A percentile compares a stretch with the other conserved stretches of the same genome.
These are phyloP conservation scores for Sugiyamaella smithiae DNA, from an alignment of 805 yeast genomes.

Conservation along the genomic window DNA sequence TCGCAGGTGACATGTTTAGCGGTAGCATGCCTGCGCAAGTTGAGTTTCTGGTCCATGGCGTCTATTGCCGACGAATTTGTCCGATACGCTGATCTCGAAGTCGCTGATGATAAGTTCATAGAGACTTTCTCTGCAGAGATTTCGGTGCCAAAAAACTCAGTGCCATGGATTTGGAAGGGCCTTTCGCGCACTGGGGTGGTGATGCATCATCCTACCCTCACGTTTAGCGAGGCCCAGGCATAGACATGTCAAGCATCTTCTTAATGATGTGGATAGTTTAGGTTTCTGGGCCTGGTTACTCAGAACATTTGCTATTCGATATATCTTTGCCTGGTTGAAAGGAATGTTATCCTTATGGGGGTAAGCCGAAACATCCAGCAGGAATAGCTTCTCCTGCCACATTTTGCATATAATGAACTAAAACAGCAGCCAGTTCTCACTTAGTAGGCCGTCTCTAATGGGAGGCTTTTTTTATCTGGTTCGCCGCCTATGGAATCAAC, in stretches of 20 bases:
- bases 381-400: background rate
- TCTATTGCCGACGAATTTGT: conserved; percentile 85
- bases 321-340: no score
- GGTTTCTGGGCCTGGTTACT: no score
- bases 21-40: conserved; percentile 79
- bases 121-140: conserved; percentile 72
- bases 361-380: background rate
- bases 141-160: conserved; percentile 50
- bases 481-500: no score
- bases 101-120: conserved; percentile 79
- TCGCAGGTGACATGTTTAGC: conserved; percentile 81
- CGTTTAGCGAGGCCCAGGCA: conserved; percentile 19
- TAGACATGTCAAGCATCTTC: no score
- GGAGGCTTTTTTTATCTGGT: no score
- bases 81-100: conserved; percentile 70
- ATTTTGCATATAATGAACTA: no score
- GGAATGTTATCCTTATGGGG: no score
- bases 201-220: conserved; percentile 50
- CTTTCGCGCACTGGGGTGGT: conserved; percentile 53
- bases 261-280: no score
- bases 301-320: no score
- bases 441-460: no score
- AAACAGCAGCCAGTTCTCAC: no score
- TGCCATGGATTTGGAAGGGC: conserved; percentile 66
- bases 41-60: conserved; percentile 84